phyloP scores from a whole-genome alignment of 179 eudicot genomes.

The Spergularia azorica region DNA sequence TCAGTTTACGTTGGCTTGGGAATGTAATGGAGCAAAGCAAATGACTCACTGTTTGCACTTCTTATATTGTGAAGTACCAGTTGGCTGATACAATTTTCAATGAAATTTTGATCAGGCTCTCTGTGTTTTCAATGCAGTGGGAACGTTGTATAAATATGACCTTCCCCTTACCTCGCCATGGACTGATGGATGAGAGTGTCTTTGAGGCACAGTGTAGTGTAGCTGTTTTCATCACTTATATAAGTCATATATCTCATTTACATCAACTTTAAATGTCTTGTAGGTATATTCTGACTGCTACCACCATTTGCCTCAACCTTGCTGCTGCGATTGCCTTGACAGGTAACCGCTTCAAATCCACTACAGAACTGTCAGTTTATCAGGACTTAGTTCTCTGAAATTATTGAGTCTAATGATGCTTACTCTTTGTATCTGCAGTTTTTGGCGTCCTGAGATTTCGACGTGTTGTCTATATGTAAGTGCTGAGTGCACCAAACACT shows the following conservation, averaged over 20 bases:
- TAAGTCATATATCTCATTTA: neutral
- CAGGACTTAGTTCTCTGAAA: neutral
- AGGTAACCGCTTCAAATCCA: conserved; percentile 41
- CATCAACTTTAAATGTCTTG: conserved; percentile 10
- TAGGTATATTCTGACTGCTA: conserved; percentile 56
- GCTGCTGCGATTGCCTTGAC: conserved; percentile 48
- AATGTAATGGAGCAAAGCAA: too few relatives aligned
- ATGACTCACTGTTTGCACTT: neutral
- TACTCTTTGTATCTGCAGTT: conserved; percentile 34
- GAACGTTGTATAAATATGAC: too few relatives aligned
- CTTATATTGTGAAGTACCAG: too few relatives aligned
- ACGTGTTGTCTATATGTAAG: conserved; percentile 48
- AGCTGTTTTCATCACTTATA: too few relatives aligned
- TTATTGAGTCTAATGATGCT: conserved; percentile 17
- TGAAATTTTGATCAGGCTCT: too few relatives aligned
- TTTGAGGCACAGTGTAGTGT: too few relatives aligned
- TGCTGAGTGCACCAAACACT: conserved; percentile 5
- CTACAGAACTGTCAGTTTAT: neutral
- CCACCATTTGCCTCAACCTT: conserved; percentile 48
- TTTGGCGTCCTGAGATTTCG: conserved; percentile 49
- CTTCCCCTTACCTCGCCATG: too few relatives aligned
- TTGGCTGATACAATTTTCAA: too few relatives aligned
- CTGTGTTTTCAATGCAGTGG: too few relatives aligned
- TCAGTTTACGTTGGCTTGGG: too few relatives aligned
- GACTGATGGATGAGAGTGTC: too few relatives aligned